Percentiles rank a stretch among this genome's conserved stretches.
Conservation (phyloP, 352 stramenopile species). For the Phytopythium chamaehyphon region DNA sequence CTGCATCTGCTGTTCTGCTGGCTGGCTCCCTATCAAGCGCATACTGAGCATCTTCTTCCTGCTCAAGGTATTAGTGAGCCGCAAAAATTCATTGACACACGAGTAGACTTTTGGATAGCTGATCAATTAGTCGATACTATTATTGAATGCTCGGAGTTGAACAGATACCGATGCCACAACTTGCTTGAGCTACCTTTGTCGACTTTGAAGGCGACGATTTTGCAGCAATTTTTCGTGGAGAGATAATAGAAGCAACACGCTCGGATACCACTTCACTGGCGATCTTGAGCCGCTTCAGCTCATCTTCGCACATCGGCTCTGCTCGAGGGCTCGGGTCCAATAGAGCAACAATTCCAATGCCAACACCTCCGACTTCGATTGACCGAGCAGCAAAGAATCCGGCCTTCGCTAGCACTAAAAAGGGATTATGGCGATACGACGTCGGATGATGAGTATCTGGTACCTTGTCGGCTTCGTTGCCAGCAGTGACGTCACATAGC, state of each 20-base stretch:
- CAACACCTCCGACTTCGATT: constrained; percentile 8
- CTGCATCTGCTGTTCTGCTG: constrained; percentile 21
- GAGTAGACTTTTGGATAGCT: too few relatives aligned
- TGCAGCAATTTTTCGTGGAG: neutral
- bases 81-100: too few relatives aligned
- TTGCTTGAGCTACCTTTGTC: too few relatives aligned
- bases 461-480: neutral
- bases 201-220: too few relatives aligned
- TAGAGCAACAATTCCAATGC: constrained; percentile 17
- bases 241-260: constrained; percentile 3
- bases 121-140: too few relatives aligned
- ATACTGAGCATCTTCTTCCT: neutral
- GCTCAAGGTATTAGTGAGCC: neutral
- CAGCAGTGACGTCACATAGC: constrained; percentile 3
- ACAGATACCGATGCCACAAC: too few relatives aligned
- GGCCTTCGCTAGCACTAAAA: constrained; percentile 14
- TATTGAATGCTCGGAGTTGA: too few relatives aligned
- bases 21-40: constrained; percentile 17
- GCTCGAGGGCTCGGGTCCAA: constrained; percentile 10
- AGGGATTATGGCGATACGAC: constrained; percentile 19
- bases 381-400: constrained; percentile 18
- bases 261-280: constrained; percentile 5
- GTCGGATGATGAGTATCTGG: neutral
- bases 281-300: neutral
- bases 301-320: constrained; percentile 3